Evolutionary conservation across 352 stramenopile species (phyloP).

Genomic region (Globisporangium spinosum): DNA sequence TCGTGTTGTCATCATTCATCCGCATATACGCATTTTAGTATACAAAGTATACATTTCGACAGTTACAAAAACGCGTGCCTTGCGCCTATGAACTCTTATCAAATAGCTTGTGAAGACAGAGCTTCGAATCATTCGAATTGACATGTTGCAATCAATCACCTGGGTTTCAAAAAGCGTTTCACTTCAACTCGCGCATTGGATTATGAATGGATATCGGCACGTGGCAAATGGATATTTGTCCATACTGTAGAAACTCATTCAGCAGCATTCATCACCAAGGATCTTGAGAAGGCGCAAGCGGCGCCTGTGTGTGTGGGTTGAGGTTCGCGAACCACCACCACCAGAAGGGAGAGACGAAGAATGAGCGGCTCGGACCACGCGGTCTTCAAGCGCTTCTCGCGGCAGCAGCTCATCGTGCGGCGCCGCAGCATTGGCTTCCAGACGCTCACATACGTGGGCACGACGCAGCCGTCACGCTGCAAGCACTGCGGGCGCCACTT

Average conservation of each 20-base stretch:
- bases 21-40: background rate
- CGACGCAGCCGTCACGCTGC: slow-evolving; percentile 22
- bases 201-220: background rate
- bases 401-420: slow-evolving; percentile 41
- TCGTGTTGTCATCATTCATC: background rate
- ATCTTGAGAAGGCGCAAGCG: background rate
- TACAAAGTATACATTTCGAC: background rate
- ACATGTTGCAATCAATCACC: no score
- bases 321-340: background rate
- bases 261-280: no score
- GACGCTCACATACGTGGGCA: slow-evolving; percentile 28
- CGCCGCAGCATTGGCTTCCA: slow-evolving; percentile 46
- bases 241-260: background rate
- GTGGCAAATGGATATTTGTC: background rate
- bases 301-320: background rate
- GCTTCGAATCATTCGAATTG: no score
- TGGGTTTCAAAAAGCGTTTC: background rate
- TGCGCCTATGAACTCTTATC: background rate
- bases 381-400: slow-evolving; percentile 45
- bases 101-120: no score
- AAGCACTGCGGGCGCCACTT: slow-evolving; percentile 47
- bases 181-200: background rate
- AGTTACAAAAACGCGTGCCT: slow-evolving; percentile 8
- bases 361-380: slow-evolving; percentile 30
- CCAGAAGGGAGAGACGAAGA: background rate